Evolutionary conservation across 1,284 basidiomycete species (phyloP).

Genomic region (Taiwanofungus camphoratus): DNA sequence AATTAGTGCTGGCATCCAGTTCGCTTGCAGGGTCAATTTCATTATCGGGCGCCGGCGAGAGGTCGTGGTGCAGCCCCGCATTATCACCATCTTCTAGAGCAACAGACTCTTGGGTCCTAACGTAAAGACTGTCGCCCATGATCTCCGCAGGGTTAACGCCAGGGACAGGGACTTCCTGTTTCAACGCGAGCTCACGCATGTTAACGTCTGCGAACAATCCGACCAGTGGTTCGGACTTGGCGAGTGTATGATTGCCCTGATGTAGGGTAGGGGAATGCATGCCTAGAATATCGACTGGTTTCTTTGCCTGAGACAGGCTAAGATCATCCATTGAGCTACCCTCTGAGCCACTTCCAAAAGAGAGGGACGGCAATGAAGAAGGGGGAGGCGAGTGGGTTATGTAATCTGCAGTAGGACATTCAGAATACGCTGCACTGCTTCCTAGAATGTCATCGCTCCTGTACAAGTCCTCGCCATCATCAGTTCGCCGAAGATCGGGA

Average conservation of each 20-base stretch:
- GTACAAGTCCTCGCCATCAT: not conserved
- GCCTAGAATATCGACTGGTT: conserved; percentile 5
- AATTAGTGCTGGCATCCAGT: conserved; percentile 4
- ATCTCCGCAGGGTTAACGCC: conserved; percentile 46
- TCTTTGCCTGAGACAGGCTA: conserved; percentile 3
- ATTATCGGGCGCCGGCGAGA: not conserved
- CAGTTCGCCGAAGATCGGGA: not conserved
- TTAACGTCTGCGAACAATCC: conserved; percentile 41
- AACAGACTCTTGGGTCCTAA: conserved; percentile 7
- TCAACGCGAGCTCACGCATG: conserved; percentile 30
- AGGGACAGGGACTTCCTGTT: conserved; percentile 18
- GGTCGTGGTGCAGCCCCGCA: not conserved
- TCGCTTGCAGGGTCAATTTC: not conserved
- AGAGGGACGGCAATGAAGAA: conserved; percentile 11
- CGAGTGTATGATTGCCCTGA: conserved; percentile 1
- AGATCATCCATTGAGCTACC: not conserved
- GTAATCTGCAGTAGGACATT: conserved; percentile 10
- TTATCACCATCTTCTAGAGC: conserved; percentile 2
- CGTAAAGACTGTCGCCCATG: conserved; percentile 20
- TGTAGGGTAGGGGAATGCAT: conserved; percentile 10
- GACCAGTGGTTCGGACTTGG: conserved; percentile 17
- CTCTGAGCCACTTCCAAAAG: conserved; percentile 9
- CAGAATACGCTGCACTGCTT: conserved; percentile 8
- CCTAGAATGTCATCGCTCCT: not conserved
- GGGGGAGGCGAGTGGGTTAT: conserved; percentile 7